Evolutionary conservation across 495 filamentous ascomycete genomes (phyloP).

Genomic region (Penicillium antarcticum): DNA sequence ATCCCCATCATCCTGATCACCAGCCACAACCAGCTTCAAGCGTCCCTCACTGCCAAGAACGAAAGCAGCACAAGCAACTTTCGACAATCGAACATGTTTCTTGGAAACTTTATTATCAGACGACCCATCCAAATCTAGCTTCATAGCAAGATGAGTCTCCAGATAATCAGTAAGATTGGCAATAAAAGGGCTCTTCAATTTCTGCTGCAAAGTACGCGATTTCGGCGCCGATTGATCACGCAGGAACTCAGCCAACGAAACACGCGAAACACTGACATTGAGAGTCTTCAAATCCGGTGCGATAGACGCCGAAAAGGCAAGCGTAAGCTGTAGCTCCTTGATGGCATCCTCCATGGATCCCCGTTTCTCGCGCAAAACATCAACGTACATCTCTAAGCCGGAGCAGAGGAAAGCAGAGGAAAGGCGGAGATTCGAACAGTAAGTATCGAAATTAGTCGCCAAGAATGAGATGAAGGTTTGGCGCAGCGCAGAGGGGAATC

Average conservation of each 20-base stretch:
- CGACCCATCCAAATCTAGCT: conserved; percentile 34
- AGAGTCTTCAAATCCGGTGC: conserved; percentile 45
- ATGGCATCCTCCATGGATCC: conserved; percentile 27
- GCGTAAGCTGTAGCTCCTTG: conserved; percentile 39
- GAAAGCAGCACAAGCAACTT: conserved; percentile 53
- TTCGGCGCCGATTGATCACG: conserved; percentile 5
- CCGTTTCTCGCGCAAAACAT: conserved; percentile 5
- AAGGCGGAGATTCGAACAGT: conserved; percentile 40
- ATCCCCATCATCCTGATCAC: conserved; percentile 18
- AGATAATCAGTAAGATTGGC: conserved; percentile 42
- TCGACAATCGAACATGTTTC: conserved; percentile 44
- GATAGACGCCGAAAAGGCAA: conserved; percentile 35
- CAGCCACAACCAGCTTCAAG: conserved; percentile 46
- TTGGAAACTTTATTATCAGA: conserved; percentile 13
- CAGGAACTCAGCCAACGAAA: conserved; percentile 29
- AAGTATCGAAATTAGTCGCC: conserved; percentile 49
- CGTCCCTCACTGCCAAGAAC: conserved; percentile 50
- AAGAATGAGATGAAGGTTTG: conserved; percentile 49
- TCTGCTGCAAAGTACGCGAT: conserved; percentile 7
- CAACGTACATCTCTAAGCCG: conserved; percentile 29
- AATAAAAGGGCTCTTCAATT: conserved; percentile 33
- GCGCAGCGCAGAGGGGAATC: conserved; percentile 49
- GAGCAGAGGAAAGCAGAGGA: conserved; percentile 38
- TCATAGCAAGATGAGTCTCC: conserved; percentile 47
- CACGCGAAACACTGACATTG: conserved; percentile 42